A percentile compares a stretch with the other conserved stretches of the same genome.
Conservation (phyloP, 148 eudicot genomes). For the Fagopyrum esculentum region DNA sequence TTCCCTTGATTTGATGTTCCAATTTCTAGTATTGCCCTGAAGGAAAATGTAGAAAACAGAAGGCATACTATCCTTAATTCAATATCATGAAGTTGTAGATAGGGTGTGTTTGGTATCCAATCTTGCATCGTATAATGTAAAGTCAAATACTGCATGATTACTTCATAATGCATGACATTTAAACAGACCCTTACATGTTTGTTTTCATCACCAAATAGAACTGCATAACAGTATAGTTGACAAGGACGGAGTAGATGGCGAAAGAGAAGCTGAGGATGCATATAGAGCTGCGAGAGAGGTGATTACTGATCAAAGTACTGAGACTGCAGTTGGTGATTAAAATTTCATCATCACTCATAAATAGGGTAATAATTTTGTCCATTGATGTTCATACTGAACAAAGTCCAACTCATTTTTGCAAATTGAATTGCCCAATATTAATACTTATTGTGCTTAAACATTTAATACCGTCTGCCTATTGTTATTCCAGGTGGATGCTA, state of each 20-base stretch:
- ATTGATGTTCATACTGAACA: not conserved
- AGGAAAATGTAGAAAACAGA: not conserved
- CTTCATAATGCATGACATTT: too few species aligned
- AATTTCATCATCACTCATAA: constrained; percentile 66
- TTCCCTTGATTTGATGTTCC: not conserved
- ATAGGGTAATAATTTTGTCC: constrained; percentile 30
- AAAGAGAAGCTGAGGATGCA: constrained; percentile 55
- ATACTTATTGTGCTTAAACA: not conserved
- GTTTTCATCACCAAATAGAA: constrained; percentile 38
- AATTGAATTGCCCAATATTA: not conserved
- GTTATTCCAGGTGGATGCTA: constrained; percentile 37
- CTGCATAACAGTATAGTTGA: constrained; percentile 69
- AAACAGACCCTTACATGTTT: not conserved
- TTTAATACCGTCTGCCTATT: not conserved
- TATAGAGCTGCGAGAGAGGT: constrained; percentile 62
- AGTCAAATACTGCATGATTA: too few species aligned
- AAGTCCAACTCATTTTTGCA: not conserved
- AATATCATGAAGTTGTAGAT: not conserved
- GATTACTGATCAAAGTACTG: constrained; percentile 20
- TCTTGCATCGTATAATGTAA: too few species aligned
- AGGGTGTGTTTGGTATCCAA: too few species aligned
- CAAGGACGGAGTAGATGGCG: constrained; percentile 49
- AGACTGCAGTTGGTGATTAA: constrained; percentile 26
- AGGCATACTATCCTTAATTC: not conserved
- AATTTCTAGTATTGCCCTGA: not conserved